A percentile compares a stretch with the other conserved stretches of the same genome.
Evolutionary conservation across 805 yeast species (phyloP).

Genomic region (Nakazawaea molendinolei): DNA sequence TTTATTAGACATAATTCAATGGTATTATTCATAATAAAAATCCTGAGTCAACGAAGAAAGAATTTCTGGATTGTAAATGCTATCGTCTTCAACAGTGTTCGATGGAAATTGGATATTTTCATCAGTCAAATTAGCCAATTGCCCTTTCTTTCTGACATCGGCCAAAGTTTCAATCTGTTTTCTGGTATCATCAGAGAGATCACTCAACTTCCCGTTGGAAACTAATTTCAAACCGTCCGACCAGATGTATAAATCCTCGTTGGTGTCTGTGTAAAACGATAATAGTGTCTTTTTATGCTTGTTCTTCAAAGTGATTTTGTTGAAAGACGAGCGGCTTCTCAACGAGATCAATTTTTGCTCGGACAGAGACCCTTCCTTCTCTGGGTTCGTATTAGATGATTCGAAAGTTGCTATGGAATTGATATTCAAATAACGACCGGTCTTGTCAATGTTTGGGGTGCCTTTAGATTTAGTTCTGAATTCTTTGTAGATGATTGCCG

Average conservation of each 20-base stretch:
- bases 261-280: slow-evolving; percentile 63
- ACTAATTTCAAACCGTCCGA: slow-evolving; percentile 65
- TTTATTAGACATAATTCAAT: too few relatives aligned
- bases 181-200: slow-evolving; percentile 36
- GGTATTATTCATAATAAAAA: slow-evolving; percentile 22
- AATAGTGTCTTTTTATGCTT: slow-evolving; percentile 36
- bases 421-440: slow-evolving; percentile 44
- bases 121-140: slow-evolving; percentile 35
- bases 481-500: slow-evolving; percentile 53
- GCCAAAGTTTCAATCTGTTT: slow-evolving; percentile 37
- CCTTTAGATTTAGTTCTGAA: slow-evolving; percentile 38
- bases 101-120: slow-evolving; percentile 15
- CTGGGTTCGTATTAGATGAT: slow-evolving; percentile 40
- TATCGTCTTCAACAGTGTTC: slow-evolving; percentile 11
- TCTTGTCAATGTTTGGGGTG: slow-evolving; percentile 55
- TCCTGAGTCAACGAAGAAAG: slow-evolving; percentile 18
- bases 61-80: slow-evolving; percentile 17
- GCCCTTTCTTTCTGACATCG: slow-evolving; percentile 41
- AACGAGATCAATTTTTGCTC: slow-evolving; percentile 44
- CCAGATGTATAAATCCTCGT: slow-evolving; percentile 66
- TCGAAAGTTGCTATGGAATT: slow-evolving; percentile 44
- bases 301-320: slow-evolving; percentile 46
- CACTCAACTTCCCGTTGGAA: slow-evolving; percentile 26
- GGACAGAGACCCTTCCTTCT: slow-evolving; percentile 31
- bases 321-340: slow-evolving; percentile 48